Percentiles rank a stretch among this genome's conserved stretches.
Conservation (phyloP, 164 flowering plant species). For the Platanus orientalis region DNA sequence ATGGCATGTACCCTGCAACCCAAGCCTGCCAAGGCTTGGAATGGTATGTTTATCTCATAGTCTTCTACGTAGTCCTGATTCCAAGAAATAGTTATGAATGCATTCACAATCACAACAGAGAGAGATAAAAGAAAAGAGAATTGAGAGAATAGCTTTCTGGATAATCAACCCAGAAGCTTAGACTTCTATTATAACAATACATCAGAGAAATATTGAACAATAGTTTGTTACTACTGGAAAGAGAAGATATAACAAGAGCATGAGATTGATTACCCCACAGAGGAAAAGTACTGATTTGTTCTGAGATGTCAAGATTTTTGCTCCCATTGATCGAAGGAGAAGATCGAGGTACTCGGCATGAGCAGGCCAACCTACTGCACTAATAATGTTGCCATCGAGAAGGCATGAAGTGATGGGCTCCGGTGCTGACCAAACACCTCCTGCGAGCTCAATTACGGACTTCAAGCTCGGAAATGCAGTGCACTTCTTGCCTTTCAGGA, state of each 20-base stretch:
- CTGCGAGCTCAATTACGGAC: constrained; percentile 21
- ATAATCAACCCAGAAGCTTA: too few relatives aligned
- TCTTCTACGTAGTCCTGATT: constrained; percentile 35
- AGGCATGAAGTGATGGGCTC: constrained; percentile 22
- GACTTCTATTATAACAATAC: too few relatives aligned
- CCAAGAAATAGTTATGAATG: too few relatives aligned
- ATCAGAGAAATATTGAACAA: too few relatives aligned
- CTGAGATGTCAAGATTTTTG: constrained; percentile 17
- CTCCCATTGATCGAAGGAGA: constrained; percentile 22
- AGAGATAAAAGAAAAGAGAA: neutral
- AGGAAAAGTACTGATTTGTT: constrained; percentile 22
- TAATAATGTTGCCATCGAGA: constrained; percentile 22
- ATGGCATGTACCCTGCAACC: constrained; percentile 27
- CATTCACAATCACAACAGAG: neutral
- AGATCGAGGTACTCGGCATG: constrained; percentile 20
- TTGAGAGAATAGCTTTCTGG: too few relatives aligned
- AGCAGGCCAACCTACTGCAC: constrained; percentile 35
- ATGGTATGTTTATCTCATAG: constrained; percentile 30
- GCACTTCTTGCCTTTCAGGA: constrained; percentile 24
- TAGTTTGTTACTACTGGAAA: too few relatives aligned
- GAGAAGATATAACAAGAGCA: too few relatives aligned
- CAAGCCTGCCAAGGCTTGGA: constrained; percentile 26
- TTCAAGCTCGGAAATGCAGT: constrained; percentile 32
- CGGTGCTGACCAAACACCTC: constrained; percentile 28
- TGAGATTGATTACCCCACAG: too few relatives aligned